A percentile compares a stretch with the other conserved stretches of the same genome.
These are phyloP conservation scores for Ceratonia siliqua DNA, from an alignment of 306 rosid species.

Conservation along the genomic window DNA sequence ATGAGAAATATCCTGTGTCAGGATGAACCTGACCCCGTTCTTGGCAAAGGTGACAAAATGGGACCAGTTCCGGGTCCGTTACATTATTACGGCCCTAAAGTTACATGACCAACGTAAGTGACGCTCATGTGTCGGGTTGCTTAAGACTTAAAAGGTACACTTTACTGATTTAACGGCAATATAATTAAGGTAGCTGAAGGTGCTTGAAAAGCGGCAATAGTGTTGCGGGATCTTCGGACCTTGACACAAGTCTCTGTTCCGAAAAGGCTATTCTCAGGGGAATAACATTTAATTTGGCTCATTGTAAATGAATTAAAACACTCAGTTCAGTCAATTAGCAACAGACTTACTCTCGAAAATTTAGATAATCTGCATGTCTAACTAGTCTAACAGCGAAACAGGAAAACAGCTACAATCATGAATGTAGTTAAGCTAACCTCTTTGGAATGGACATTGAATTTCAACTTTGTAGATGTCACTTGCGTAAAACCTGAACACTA, in stretches of 20 bases:
- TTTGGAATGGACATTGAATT: background rate
- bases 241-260: background rate
- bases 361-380: too few species aligned
- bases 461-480: too few species aligned
- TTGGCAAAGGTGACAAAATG: background rate
- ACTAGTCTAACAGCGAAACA: background rate
- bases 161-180: background rate
- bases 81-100: too few species aligned
- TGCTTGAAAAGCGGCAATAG: background rate
- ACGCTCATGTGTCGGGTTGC: slow-evolving; percentile 15
- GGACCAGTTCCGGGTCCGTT: background rate
- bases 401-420: too few species aligned
- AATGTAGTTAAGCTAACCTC: too few species aligned
- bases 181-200: background rate
- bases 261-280: background rate
- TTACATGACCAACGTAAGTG: slow-evolving; percentile 1
- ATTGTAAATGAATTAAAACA: background rate
- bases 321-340: too few species aligned
- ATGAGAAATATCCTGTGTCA: background rate
- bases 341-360: too few species aligned
- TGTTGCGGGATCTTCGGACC: background rate
- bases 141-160: background rate
- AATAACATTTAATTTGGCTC: background rate
- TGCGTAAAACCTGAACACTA: too few species aligned
- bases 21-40: background rate